Conservation (phyloP, 305 asterid species). For the Ilex paraguariensis region DNA sequence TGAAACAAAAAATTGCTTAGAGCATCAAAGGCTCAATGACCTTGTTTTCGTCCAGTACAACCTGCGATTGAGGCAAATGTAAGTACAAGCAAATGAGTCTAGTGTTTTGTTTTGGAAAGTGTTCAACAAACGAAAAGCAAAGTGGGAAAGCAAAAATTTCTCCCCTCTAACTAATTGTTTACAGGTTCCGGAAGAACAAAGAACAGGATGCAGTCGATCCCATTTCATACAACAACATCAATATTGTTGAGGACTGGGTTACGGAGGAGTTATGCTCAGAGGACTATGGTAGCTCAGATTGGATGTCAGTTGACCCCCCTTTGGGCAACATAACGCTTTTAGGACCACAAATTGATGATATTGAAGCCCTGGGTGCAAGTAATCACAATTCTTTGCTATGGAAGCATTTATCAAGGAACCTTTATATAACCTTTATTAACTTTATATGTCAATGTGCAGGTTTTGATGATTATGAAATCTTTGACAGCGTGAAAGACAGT, state of each 20-base stretch:
- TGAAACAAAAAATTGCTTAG: constrained; percentile 63
- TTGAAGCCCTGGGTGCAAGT: constrained; percentile 81
- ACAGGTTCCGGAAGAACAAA: constrained; percentile 34
- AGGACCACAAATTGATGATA: constrained; percentile 57
- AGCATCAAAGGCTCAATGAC: constrained; percentile 76
- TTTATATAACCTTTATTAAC: background rate
- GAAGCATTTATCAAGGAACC: too few species aligned
- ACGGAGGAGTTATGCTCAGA: constrained; percentile 37
- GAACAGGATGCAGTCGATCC: constrained; percentile 52
- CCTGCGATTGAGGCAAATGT: constrained; percentile 74
- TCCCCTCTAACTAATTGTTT: constrained; percentile 15
- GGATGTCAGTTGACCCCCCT: constrained; percentile 82
- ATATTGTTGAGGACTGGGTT: constrained; percentile 72
- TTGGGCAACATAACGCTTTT: constrained; percentile 44
- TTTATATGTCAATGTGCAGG: constrained; percentile 36
- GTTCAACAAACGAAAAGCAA: constrained; percentile 5
- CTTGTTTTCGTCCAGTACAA: constrained; percentile 70
- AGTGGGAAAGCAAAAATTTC: constrained; percentile 2
- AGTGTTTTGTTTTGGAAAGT: constrained; percentile 4
- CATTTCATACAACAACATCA: constrained; percentile 51
- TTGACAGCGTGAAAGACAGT: constrained; percentile 53
- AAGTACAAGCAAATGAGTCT: constrained; percentile 18
- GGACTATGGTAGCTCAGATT: constrained; percentile 45
- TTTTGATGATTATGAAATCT: constrained; percentile 71
- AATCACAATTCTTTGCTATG: constrained; percentile 7